phyloP scores from a whole-genome alignment of 2,329 filamentous ascomycete species.

The Ophiostoma himal-ulmi region DNA sequence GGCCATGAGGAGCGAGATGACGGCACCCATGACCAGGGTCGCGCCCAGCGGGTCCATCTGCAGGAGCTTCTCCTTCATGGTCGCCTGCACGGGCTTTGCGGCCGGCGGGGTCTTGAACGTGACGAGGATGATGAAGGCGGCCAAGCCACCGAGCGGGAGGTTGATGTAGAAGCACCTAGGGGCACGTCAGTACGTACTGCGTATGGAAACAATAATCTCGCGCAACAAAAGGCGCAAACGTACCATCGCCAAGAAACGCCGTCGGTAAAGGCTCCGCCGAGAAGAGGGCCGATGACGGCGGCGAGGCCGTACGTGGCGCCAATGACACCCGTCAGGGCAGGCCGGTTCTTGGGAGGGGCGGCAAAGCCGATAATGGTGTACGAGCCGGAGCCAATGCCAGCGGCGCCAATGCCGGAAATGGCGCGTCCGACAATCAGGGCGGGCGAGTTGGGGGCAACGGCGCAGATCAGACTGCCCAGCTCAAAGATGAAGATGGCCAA shows the following conservation, averaged over 20 bases:
- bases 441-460: constrained; percentile 42
- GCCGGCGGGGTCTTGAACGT: constrained; percentile 36
- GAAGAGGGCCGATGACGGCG: constrained; percentile 30
- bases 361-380: constrained; percentile 39
- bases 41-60: constrained; percentile 41
- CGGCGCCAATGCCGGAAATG: constrained; percentile 42
- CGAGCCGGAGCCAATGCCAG: constrained; percentile 37
- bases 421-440: constrained; percentile 49
- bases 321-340: constrained; percentile 30
- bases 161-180: constrained; percentile 31
- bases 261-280: constrained; percentile 30
- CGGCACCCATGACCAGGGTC: constrained; percentile 36
- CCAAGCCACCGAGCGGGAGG: constrained; percentile 31
- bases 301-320: constrained; percentile 29
- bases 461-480: constrained; percentile 48
- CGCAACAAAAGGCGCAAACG: too few species aligned
- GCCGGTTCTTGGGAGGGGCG: constrained; percentile 27
- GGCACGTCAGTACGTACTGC: neutral
- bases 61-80: constrained; percentile 37
- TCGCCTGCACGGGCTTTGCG: constrained; percentile 31
- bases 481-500: constrained; percentile 47
- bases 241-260: constrained; percentile 30
- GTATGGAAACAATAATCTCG: too few species aligned
- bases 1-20: constrained; percentile 38
- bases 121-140: constrained; percentile 29